phyloP scores from a whole-genome alignment of 176 grass and related monocot species.

The Cenchrus fungigraminus region DNA sequence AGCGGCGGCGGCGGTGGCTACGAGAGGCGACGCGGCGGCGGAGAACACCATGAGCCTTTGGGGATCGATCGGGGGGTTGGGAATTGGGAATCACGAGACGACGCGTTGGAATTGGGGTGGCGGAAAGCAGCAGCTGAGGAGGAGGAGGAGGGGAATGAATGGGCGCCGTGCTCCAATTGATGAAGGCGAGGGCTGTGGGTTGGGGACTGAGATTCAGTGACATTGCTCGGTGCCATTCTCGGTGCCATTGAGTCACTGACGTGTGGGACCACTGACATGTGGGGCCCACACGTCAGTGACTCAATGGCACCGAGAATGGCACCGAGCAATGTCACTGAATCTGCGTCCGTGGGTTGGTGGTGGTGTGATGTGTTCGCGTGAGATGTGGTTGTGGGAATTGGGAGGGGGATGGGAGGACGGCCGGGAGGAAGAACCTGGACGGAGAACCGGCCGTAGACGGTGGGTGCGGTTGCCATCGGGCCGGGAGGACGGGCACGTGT shows the following conservation, averaged over 20 bases:
- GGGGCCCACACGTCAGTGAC: too few relatives aligned
- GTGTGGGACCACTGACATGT: too few relatives aligned
- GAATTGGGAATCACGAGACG: constrained; percentile 9
- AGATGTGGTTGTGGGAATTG: constrained; percentile 20
- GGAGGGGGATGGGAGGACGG: background rate
- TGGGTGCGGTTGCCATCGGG: background rate
- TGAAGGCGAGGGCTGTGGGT: constrained; percentile 35
- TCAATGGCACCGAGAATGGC: too few relatives aligned
- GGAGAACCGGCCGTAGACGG: constrained; percentile 43
- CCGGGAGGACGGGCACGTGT: constrained; percentile 10
- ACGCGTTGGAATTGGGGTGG: constrained; percentile 24
- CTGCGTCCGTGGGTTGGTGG: background rate
- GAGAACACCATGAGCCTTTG: constrained; percentile 29
- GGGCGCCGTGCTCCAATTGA: constrained; percentile 40
- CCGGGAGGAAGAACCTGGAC: constrained; percentile 64
- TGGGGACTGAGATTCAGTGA: background rate
- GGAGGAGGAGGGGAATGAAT: constrained; percentile 1
- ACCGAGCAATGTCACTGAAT: too few relatives aligned
- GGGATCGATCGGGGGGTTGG: constrained; percentile 27
- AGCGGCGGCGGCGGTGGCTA: constrained; percentile 20
- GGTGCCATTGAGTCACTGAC: too few relatives aligned
- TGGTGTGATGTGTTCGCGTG: constrained; percentile 6
- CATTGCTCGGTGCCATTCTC: too few relatives aligned
- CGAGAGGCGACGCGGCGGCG: background rate
- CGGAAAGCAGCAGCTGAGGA: background rate